Conservation (phyloP, 768 basidiomycete genomes). For the Boletus subparvulus region DNA sequence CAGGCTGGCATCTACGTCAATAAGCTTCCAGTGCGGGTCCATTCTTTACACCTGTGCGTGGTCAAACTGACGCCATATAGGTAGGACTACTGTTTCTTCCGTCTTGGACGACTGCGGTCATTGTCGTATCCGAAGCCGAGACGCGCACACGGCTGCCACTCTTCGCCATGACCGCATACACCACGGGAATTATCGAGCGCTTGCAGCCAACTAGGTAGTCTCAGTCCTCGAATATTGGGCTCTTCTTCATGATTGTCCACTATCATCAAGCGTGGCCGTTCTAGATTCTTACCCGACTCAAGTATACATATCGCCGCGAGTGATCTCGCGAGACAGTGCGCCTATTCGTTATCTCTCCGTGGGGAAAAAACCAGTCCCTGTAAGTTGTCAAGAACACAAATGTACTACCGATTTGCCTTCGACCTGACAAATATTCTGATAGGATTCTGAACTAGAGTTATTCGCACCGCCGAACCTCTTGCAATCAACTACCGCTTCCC, state of each 20-base stretch:
- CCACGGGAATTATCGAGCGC: slow-evolving; percentile 39
- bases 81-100: slow-evolving; percentile 53
- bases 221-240: neutral
- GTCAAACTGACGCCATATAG: slow-evolving; percentile 30
- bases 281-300: slow-evolving; percentile 54
- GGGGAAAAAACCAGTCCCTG: slow-evolving; percentile 3
- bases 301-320: slow-evolving; percentile 42
- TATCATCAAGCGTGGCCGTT: slow-evolving; percentile 41
- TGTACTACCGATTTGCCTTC: neutral
- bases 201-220: slow-evolving; percentile 49
- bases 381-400: neutral
- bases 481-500: slow-evolving; percentile 53
- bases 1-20: slow-evolving; percentile 46
- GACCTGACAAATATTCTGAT: neutral
- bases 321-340: slow-evolving; percentile 40
- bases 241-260: neutral
- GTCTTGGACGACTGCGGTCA: slow-evolving; percentile 43
- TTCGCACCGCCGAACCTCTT: slow-evolving; percentile 60
- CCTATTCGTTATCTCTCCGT: slow-evolving; percentile 55
- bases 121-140: slow-evolving; percentile 55
- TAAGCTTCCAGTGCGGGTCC: slow-evolving; percentile 40
- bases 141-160: slow-evolving; percentile 45
- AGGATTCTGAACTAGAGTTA: slow-evolving; percentile 37
- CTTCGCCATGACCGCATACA: slow-evolving; percentile 51
- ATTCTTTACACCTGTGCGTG: neutral